phyloP scores from a whole-genome alignment of 164 flowering plant genomes.

The Magnolia kwangsiensis region DNA sequence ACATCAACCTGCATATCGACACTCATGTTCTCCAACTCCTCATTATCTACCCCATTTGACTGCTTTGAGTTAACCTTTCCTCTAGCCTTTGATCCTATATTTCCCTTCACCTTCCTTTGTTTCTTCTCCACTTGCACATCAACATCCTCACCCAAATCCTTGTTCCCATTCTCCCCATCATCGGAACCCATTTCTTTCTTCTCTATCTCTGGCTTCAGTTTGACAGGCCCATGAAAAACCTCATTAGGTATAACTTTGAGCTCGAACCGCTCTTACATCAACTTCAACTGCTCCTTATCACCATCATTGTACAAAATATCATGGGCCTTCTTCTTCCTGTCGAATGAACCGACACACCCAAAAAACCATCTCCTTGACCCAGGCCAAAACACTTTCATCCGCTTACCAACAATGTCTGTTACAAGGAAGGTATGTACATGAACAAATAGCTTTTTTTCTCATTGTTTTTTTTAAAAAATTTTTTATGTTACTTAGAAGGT shows the following conservation, averaged over 20 bases:
- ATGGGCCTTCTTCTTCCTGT: constrained; percentile 5
- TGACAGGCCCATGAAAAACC: constrained; percentile 1
- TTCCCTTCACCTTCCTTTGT: not conserved
- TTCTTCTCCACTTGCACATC: not conserved
- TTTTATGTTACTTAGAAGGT: too few relatives aligned
- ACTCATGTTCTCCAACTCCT: not conserved
- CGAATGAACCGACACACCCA: not conserved
- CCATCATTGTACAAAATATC: constrained; percentile 12
- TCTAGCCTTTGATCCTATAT: not conserved
- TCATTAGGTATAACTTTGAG: constrained; percentile 12
- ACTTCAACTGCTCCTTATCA: constrained; percentile 12
- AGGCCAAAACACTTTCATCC: constrained; percentile 12
- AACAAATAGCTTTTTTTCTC: too few relatives aligned
- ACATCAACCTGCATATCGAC: constrained; percentile 5
- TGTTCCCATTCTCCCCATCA: not conserved
- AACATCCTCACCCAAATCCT: not conserved
- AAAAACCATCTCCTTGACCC: constrained; percentile 15
- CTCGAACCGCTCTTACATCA: constrained; percentile 8
- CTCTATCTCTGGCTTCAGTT: not conserved
- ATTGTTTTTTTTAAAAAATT: too few relatives aligned
- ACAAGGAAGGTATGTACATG: not conserved
- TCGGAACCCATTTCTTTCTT: not conserved
- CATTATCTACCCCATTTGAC: not conserved
- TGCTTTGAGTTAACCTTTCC: not conserved
- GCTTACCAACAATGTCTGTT: constrained; percentile 9